phyloP scores from a whole-genome alignment of 1,284 basidiomycete genomes.

The Leccinum subatratum region DNA sequence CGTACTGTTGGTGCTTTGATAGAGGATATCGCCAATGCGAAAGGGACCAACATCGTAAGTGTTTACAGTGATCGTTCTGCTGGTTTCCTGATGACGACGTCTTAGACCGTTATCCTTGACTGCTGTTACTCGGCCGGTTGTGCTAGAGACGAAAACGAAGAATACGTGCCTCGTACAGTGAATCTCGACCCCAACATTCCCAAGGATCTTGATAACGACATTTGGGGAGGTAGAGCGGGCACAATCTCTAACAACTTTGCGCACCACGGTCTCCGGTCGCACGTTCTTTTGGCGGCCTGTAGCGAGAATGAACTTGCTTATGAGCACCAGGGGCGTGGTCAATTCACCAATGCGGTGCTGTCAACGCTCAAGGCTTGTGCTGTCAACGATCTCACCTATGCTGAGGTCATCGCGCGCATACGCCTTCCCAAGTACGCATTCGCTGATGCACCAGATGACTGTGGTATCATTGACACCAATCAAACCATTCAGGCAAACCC shows the following conservation, averaged over 20 bases:
- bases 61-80: too few relatives aligned
- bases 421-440: constrained; percentile 12
- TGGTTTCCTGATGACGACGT: background rate
- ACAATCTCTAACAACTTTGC: constrained; percentile 40
- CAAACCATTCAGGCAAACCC: constrained; percentile 13
- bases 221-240: constrained; percentile 41
- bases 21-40: constrained; percentile 42
- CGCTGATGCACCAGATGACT: background rate
- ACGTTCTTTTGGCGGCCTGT: constrained; percentile 52
- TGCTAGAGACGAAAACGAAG: constrained; percentile 35
- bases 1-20: constrained; percentile 54
- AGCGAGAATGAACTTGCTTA: constrained; percentile 38
- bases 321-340: constrained; percentile 13
- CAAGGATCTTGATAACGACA: constrained; percentile 44
- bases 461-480: background rate
- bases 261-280: constrained; percentile 35
- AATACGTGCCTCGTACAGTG: constrained; percentile 37
- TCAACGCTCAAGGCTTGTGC: constrained; percentile 4
- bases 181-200: constrained; percentile 44
- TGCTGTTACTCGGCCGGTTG: constrained; percentile 49
- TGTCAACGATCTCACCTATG: constrained; percentile 16
- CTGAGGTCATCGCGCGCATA: constrained; percentile 10
- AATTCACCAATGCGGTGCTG: constrained; percentile 20
- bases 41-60: constrained; percentile 53
- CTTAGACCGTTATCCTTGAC: constrained; percentile 51